Conservation (phyloP, 1,284 basidiomycete species). For the Microbotryomycetes sp. region DNA sequence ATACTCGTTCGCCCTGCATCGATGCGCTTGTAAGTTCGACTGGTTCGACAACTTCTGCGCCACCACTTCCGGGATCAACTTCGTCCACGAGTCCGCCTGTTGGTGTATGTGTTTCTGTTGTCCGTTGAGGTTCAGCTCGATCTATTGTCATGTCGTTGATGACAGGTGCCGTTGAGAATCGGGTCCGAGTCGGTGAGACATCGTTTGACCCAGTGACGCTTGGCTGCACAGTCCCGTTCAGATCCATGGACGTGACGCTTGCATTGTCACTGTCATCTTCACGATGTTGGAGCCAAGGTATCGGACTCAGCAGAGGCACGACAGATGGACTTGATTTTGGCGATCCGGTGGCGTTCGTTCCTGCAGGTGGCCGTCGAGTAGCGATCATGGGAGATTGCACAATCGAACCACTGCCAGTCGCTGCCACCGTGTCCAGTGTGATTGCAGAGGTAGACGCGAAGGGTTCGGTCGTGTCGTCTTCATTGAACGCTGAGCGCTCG, state of each 20-base stretch:
- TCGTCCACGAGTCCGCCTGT: slow-evolving; percentile 34
- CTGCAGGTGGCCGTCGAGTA: background rate
- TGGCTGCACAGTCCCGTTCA: background rate
- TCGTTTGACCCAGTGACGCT: background rate
- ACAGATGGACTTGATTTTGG: slow-evolving; percentile 19
- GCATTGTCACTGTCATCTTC: background rate
- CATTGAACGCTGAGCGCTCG: slow-evolving; percentile 18
- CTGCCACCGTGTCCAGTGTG: slow-evolving; percentile 8
- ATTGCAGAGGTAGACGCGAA: slow-evolving; percentile 2
- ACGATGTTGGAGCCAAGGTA: slow-evolving; percentile 25
- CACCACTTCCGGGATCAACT: slow-evolving; percentile 28
- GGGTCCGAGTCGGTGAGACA: slow-evolving; percentile 4
- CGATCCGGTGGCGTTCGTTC: background rate
- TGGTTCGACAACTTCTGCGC: slow-evolving; percentile 17
- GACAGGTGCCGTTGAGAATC: background rate
- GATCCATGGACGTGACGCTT: background rate
- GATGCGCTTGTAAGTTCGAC: slow-evolving; percentile 18
- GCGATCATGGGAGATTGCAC: slow-evolving; percentile 1
- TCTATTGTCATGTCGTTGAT: slow-evolving; percentile 1
- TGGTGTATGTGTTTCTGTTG: slow-evolving; percentile 18
- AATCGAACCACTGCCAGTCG: background rate
- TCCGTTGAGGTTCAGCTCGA: background rate
- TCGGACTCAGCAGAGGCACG: slow-evolving; percentile 29
- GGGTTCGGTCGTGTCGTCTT: slow-evolving; percentile 13
- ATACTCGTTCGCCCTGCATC: background rate